Evolutionary conservation across 768 basidiomycete species (phyloP), one percentile per base, ranked within the genome.

Genomic region (Collybiopsis luxurians): DNA sequence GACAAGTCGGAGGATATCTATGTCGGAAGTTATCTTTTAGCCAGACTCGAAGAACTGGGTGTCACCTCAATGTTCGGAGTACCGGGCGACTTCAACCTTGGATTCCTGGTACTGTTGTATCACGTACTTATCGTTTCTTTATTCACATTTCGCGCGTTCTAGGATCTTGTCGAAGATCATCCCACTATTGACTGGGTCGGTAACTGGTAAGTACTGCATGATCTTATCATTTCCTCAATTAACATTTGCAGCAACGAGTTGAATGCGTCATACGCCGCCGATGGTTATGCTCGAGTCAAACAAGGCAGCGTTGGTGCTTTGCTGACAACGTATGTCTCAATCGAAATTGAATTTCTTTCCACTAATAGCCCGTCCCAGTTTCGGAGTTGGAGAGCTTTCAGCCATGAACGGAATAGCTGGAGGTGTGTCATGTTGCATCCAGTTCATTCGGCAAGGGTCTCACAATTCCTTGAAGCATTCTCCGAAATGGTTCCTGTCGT

Each of bases 371-470:
- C 44, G 19, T 1, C 19, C 4, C 53, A 89, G 87, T 2, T 96
- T 95, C 61, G 95, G 95, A 54, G 95, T 97, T n/a, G 95, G 95
- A 15, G 95, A 97, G 68, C 73, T 96, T 43, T 90, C 87, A 39
- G 93, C 94, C 3, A 85, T 89, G 34, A 92, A 92, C 63, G 90
- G 90, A 40, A 83, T 95, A 59, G 91, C 89, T 27, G 88, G 88
- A 63, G 83, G 87, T 82, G 62, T 57, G 75, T 60, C 5, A 0
- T 19, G 43, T 38, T n/a, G 3, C 6, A 10, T 45, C 17, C 9
- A 45, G 34, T 39, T 3, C 12, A 9, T 40, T 46, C 36, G 13
- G 4, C 27, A 11, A 50, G 10, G 19, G 58, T 51, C 53, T 6
- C 27, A 17, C 28, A 42, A 28, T 1, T 10, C 23, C 40, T 15